phyloP scores from a whole-genome alignment of 768 basidiomycete species.

The Lentinula detonsa region DNA sequence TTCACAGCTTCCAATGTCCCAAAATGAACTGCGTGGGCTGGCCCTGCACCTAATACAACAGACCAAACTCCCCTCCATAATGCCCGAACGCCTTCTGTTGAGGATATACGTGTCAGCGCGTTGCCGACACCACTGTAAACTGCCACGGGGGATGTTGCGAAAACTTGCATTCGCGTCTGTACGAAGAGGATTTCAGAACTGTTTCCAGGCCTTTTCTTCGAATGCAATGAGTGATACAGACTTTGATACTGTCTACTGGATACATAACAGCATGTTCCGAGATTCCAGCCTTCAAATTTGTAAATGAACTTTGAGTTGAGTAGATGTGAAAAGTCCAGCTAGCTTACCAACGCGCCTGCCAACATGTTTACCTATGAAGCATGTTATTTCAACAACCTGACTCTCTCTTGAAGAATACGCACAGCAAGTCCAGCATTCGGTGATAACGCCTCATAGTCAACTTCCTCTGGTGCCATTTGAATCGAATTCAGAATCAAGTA shows the following conservation, averaged over 20 bases:
- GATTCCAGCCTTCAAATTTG: slow-evolving; percentile 76
- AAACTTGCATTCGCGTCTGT: slow-evolving; percentile 99
- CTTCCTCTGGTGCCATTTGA: slow-evolving; percentile 31
- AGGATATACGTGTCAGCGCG: slow-evolving; percentile 86
- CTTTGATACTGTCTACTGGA: slow-evolving; percentile 98
- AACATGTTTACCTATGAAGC: slow-evolving; percentile 82
- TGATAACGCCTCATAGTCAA: slow-evolving; percentile 49
- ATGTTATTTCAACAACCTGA: slow-evolving; percentile 7
- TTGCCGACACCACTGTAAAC: slow-evolving; percentile 88
- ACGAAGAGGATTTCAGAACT: not conserved
- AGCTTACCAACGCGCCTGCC: slow-evolving; percentile 86
- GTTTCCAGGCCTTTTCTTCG: not conserved
- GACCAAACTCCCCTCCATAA: slow-evolving; percentile 96
- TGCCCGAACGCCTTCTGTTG: slow-evolving; percentile 86
- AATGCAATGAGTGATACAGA: slow-evolving; percentile 25
- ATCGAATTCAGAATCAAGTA: not conserved
- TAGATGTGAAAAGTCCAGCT: slow-evolving; percentile 12
- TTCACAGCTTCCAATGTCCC: slow-evolving; percentile 94
- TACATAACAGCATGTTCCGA: slow-evolving; percentile 99
- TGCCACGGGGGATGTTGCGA: slow-evolving; percentile 77
- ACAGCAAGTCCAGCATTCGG: slow-evolving; percentile 77
- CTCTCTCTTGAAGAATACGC: slow-evolving; percentile 18
- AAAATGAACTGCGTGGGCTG: slow-evolving; percentile 97
- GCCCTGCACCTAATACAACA: slow-evolving; percentile 94
- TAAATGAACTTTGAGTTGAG: not conserved